These are phyloP conservation scores for Ambrosia hybrid DNA, from an alignment of 140 eudicot species.

Conservation along the genomic window DNA sequence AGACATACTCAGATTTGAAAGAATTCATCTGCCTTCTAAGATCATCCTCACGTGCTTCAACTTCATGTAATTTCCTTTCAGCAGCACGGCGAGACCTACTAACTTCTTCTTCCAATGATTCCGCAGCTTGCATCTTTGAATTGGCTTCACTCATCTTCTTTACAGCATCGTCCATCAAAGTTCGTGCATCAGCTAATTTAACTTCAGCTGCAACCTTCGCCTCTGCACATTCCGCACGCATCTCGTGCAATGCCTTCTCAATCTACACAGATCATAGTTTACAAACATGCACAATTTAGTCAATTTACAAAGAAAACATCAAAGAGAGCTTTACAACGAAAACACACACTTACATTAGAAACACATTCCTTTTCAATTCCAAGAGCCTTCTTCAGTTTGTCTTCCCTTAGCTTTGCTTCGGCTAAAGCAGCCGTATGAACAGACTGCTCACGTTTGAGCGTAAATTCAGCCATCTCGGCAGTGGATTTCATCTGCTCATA, in stretches of 20 bases:
- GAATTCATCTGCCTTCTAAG: constrained; percentile 64
- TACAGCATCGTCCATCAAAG: constrained; percentile 76
- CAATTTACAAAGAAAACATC: too few relatives aligned
- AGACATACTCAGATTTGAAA: constrained; percentile 77
- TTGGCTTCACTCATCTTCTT: constrained; percentile 64
- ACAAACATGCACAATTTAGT: not conserved
- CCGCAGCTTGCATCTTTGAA: constrained; percentile 61
- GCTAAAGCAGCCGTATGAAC: constrained; percentile 49
- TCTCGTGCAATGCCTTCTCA: constrained; percentile 91
- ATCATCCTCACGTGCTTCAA: constrained; percentile 96
- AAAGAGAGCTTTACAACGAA: not conserved
- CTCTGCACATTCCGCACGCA: constrained; percentile 91
- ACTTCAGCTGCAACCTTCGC: constrained; percentile 78
- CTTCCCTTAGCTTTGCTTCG: constrained; percentile 74
- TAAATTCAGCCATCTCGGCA: constrained; percentile 62
- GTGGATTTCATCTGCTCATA: constrained; percentile 60
- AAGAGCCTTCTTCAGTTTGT: constrained; percentile 72
- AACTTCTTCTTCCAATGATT: constrained; percentile 74
- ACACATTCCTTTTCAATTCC: constrained; percentile 93
- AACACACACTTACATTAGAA: constrained; percentile 51
- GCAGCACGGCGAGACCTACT: constrained; percentile 64
- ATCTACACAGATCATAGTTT: constrained; percentile 42
- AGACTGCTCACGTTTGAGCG: constrained; percentile 52
- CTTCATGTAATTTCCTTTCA: constrained; percentile 84
- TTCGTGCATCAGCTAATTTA: constrained; percentile 69